Evolutionary conservation across 371 early-diverging fungal genomes (phyloP).

Genomic region (Caulochytrium protostelioides): DNA sequence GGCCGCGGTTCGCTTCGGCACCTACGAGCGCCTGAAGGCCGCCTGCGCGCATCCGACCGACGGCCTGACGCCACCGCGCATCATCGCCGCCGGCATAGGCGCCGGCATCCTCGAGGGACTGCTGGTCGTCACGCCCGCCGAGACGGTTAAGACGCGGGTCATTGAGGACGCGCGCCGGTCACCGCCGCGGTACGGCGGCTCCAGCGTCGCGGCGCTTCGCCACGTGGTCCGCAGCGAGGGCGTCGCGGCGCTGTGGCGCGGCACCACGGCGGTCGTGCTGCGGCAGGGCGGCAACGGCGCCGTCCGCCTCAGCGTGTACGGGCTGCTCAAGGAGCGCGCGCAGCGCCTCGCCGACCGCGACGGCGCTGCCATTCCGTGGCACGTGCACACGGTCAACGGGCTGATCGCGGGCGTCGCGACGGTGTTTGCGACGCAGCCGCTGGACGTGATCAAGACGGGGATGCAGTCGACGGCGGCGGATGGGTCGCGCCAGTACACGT

Average conservation of each 20-base stretch:
- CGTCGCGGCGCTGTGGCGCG: constrained; percentile 65
- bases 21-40: constrained; percentile 63
- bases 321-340: constrained; percentile 39
- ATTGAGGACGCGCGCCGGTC: constrained; percentile 51
- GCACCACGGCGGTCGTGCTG: constrained; percentile 67
- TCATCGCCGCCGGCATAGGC: constrained; percentile 48
- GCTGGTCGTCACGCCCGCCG: constrained; percentile 70
- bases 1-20: constrained; percentile 71
- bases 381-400: constrained; percentile 49
- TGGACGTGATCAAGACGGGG: constrained; percentile 83
- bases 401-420: constrained; percentile 68
- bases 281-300: constrained; percentile 83
- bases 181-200: constrained; percentile 49
- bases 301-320: constrained; percentile 66
- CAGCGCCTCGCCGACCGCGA: constrained; percentile 14
- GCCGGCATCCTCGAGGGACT: constrained; percentile 63
- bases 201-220: constrained; percentile 43
- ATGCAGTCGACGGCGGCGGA: no score
- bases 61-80: constrained; percentile 26
- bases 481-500: no score
- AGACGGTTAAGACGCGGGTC: constrained; percentile 78
- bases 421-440: constrained; percentile 80
- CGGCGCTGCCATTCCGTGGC: constrained; percentile 25
- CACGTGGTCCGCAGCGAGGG: constrained; percentile 49
- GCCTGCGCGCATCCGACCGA: constrained; percentile 46